Conservation (phyloP, 2,329 filamentous ascomycete genomes). For the Sporothrix mexicana region DNA sequence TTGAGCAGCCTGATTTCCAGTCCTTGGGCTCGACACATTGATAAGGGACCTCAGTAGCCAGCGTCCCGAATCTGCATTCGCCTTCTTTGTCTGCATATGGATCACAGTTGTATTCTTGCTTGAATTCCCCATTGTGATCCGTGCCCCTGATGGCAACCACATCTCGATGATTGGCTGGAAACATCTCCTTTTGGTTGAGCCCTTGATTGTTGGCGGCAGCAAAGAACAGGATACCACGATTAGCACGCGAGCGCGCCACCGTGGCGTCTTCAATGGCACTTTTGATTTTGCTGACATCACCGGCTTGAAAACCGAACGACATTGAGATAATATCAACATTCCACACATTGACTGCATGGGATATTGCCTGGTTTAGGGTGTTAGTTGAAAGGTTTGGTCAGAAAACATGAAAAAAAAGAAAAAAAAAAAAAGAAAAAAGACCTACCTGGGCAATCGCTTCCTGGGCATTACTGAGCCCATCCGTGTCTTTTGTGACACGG, state of each 20-base stretch:
- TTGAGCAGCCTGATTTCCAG: background rate
- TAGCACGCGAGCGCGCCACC: background rate
- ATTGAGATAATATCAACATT: background rate
- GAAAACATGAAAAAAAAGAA: too few species aligned
- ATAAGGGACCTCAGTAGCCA: background rate
- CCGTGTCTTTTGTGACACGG: background rate
- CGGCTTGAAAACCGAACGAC: background rate
- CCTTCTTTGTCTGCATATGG: background rate
- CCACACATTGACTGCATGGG: background rate
- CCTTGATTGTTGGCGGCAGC: background rate
- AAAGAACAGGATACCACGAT: background rate
- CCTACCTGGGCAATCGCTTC: background rate
- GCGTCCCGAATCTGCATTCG: background rate
- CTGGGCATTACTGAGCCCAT: background rate
- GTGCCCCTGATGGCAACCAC: background rate
- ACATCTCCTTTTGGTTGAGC: background rate
- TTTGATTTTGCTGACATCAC: background rate
- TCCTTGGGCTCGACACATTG: background rate
- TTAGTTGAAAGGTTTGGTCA: too few species aligned
- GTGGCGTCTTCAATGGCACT: background rate
- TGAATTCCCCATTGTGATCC: background rate
- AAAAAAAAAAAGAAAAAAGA: too few species aligned
- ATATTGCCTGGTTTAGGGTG: too few species aligned
- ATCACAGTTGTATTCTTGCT: background rate
- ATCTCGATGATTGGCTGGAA: background rate